Evolutionary conservation across 495 filamentous ascomycete genomes (phyloP), one percentile per base, ranked within the genome.

Genomic region (Sordaria brevicollis): DNA sequence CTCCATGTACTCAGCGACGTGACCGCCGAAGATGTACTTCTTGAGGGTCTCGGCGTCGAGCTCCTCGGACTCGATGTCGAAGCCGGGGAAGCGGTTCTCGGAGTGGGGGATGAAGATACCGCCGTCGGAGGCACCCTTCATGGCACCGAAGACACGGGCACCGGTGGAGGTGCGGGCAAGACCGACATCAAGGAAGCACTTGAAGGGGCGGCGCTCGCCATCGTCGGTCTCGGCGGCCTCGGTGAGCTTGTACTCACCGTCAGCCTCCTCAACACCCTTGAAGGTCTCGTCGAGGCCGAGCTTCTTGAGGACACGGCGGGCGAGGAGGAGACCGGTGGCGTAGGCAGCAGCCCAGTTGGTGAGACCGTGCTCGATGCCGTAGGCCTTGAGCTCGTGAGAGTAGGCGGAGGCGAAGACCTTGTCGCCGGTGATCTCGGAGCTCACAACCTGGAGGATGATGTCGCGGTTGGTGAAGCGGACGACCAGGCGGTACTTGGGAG

Each of bases 1-100:
- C 91, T 99, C 95, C 95, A 99, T 99, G 88, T 98, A 99, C 89
- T 99, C 95, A 72, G 93, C 92, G 73, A 99, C 91, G 88, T 99
- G 95, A 67, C 95, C 94, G 80, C 89, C 96, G 80, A 93, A 91
- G 88, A 99, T 99, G 90, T 99, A 98, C 87, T 94, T 97, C 87
- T 94, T 92, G 78, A 99, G 90, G 71, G 88, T 91, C 81, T 99
- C 95, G 75, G 94, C 89, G 75, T 99, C 95, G 76, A 99, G 92
- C 87, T 97, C 90, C 88, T 99, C 93, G 76, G 84, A 81, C 86
- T 99, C 95, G 36, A 97, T 91, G 79, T 99, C 95, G 89, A 84
- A 99, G 79, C 95, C 95, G 78, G 95, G 95, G 92, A 98, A 99
- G 78, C 95, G 93, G 85, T 92, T 97, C 87, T 97, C 93, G 73